Percentiles rank a stretch among this genome's conserved stretches.
phyloP scores from a whole-genome alignment of 495 filamentous ascomycete genomes.

The Rusavskia elegans region DNA sequence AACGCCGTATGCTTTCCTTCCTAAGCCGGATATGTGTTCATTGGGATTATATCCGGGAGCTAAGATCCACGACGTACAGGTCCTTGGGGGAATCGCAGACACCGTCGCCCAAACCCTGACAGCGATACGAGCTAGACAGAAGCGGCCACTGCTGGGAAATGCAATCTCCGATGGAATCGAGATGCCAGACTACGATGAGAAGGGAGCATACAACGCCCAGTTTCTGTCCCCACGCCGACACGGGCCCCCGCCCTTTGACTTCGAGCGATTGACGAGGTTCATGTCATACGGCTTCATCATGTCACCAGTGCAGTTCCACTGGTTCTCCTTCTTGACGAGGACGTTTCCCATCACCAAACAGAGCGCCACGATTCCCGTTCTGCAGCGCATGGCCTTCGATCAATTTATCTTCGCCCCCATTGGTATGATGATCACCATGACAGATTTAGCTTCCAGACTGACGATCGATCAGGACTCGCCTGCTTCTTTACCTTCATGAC shows the following conservation, averaged over 20 bases:
- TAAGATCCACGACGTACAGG: conserved; percentile 23
- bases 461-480: conserved; percentile 43
- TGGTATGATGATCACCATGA: conserved; percentile 30
- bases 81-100: conserved; percentile 83
- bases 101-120: conserved; percentile 92
- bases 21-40: not conserved
- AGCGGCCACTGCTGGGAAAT: conserved; percentile 32
- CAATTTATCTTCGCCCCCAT: conserved; percentile 92
- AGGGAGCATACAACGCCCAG: conserved; percentile 56
- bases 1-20: conserved; percentile 55
- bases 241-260: conserved; percentile 79
- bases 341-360: conserved; percentile 73
- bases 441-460: not conserved
- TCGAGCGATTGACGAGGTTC: conserved; percentile 82
- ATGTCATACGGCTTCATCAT: conserved; percentile 94
- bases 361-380: conserved; percentile 52
- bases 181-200: conserved; percentile 76
- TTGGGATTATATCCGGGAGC: not conserved
- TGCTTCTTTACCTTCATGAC: conserved; percentile 96
- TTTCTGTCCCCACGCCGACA: conserved; percentile 40
- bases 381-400: conserved; percentile 85
- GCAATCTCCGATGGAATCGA: conserved; percentile 72
- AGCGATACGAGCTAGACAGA: conserved; percentile 51
- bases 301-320: conserved; percentile 91
- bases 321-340: conserved; percentile 78